Evolutionary conservation across 208 protist genomes (phyloP).

Genomic region (Naegleria gruberi): DNA sequence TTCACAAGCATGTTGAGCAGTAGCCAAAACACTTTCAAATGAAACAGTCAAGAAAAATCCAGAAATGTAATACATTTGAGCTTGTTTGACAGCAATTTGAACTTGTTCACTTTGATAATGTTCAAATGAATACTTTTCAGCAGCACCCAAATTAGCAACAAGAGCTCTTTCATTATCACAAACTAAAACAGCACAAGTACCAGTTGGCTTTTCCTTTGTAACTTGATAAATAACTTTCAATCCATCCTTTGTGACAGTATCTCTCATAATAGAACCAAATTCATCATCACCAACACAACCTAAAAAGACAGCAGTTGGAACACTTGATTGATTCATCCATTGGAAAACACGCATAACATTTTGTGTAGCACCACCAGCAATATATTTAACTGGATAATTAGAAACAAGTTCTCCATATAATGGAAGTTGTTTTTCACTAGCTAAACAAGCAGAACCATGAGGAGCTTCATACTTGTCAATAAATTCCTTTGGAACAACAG

Average conservation of each 20-base stretch:
- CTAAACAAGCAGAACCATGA: constrained; percentile 66
- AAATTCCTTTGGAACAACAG: constrained; percentile 70
- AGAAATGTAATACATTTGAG: constrained; percentile 77
- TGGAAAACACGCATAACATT: constrained; percentile 91
- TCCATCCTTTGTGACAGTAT: constrained; percentile 71
- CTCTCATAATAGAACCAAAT: constrained; percentile 70
- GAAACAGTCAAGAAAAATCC: constrained; percentile 92
- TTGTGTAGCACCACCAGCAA: constrained; percentile 92
- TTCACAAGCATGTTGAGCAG: constrained; percentile 70
- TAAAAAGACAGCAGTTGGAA: constrained; percentile 29
- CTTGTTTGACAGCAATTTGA: constrained; percentile 43
- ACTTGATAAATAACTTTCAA: constrained; percentile 67
- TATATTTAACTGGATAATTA: constrained; percentile 71
- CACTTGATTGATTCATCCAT: constrained; percentile 65
- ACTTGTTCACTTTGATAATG: constrained; percentile 69
- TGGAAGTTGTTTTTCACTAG: constrained; percentile 78
- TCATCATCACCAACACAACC: constrained; percentile 90
- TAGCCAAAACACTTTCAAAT: constrained; percentile 65
- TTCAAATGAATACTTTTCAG: constrained; percentile 82
- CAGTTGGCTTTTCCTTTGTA: constrained; percentile 70
- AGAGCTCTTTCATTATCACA: constrained; percentile 82
- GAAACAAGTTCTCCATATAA: constrained; percentile 77
- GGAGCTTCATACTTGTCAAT: constrained; percentile 77
- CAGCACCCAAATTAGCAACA: constrained; percentile 90
- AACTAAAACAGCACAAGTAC: constrained; percentile 93